Evolutionary conservation across 2,329 filamentous ascomycete species (phyloP), one percentile per base, ranked within the genome.

Genomic region (Nothophaeocryptopus gaeumannii): DNA sequence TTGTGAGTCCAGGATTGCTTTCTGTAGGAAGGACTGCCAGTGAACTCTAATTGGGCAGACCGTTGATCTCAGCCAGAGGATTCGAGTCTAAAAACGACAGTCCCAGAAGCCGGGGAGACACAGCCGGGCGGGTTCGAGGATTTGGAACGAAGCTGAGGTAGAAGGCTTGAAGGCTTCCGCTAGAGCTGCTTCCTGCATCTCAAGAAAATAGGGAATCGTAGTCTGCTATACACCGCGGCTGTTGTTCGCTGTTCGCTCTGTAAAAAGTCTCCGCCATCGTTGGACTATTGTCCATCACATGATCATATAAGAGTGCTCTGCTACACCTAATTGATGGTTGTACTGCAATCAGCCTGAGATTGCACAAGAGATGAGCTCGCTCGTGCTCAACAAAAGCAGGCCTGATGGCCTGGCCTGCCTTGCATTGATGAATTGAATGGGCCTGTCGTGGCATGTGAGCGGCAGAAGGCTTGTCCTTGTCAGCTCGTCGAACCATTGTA

Each of bases 331-430:
- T 34, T 32, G 14, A 33, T 20, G 40, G 30, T 32, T 42, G 9
- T 12, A 41, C 39, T 5, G 39, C 34, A 16, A 31, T 42, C 39
- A 2, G n/a, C 13, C 30, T 32, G 30, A 32, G 13, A 15, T 34
- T 29, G 40, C 40, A 43, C 40, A 16, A 43, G 26, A 30, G 40
- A 34, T 34, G 26, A 11, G 40, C 40, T 32, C 35, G 40, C 40
- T 35, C 11, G 15, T 14, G 40, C 13, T 16, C 26, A 26, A 26
- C 20, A 26, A 26, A 26, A 26, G 20, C 20, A 26, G 20, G 20
- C 20, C 3, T 26, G 20, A 26, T 32, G 40, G 34, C n/a, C 30
- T 15, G 30, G 40, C 40, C 40, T 43, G 40, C 40, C 29, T 13
- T 13, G 30, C 14, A n/a, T 29, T 34, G 13, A 35, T 43, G 9